Evolutionary conservation across 176 grass and related monocot species (phyloP), one percentile per base, ranked within the genome.

Genomic region (Oryza meridionalis): DNA sequence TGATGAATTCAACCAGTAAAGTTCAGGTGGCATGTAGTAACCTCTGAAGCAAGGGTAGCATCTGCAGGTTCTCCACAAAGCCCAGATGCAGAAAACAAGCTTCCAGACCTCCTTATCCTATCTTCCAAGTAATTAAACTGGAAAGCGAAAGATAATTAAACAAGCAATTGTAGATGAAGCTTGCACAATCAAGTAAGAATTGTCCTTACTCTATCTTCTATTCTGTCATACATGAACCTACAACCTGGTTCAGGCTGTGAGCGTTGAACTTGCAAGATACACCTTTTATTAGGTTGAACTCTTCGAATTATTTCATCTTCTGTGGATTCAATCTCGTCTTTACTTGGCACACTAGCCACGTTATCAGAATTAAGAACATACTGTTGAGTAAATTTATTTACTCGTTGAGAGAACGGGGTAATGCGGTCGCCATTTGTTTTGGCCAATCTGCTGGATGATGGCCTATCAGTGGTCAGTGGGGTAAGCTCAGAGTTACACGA

Each of bases 191-290:
- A 82, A 69, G 27, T 74, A 77, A 46, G 80, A 77, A 80, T 49
- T 86, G 58, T 13, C 47, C 82, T 93, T 90, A 93, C 96, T 81
- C 85, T 82, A 84, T 94, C 89, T 90, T 94, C 85, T 24, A 77
- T 95, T 89, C 87, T 90, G 85, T 98, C 96, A 79, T 95, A 93
- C 91, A 98, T 98, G 84, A 97, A 97, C 78, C 93, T 91, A 71
- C 81, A 98, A 43, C 89, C 93, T 75, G 85, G 79, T 90, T 90
- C 77, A 82, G 96, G 96, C 62, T 85, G 84, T 35, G 91, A 94
- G 49, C 17, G 31, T 77, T 88, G 83, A 67, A 98, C 89, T 88
- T 84, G 91, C 72, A 98, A 98, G 55, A 75, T 88, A 81, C 93
- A 98, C 68, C 83, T 88, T 90, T 93, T 73, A 38, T 80, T 86